These are phyloP conservation scores for Fusarium udum DNA, from an alignment of 2,329 filamentous ascomycete species.

Conservation along the genomic window DNA sequence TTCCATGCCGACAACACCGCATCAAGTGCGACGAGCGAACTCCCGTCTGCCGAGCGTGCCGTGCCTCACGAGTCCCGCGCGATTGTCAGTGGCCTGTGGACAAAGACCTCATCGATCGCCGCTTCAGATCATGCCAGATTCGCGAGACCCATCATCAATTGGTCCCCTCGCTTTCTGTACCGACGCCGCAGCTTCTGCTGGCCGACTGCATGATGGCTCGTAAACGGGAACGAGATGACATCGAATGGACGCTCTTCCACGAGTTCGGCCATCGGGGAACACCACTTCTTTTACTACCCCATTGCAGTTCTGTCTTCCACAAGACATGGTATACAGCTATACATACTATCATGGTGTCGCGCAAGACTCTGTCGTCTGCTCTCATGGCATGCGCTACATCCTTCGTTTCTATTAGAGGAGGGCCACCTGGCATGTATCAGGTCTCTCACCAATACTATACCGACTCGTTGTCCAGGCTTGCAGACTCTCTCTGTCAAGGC, in stretches of 20 bases:
- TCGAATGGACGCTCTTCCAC: not conserved
- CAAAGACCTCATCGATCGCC: not conserved
- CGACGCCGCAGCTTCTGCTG: not conserved
- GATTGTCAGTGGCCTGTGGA: not conserved
- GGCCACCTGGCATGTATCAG: rapidly evolving
- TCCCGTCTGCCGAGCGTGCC: not conserved
- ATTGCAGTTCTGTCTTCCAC: not conserved
- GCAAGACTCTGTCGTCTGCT: not conserved
- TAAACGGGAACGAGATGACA: not conserved
- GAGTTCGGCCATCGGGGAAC: not conserved
- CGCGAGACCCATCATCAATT: not conserved
- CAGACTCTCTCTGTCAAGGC: not conserved
- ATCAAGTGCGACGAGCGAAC: not conserved
- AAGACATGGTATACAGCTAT: not conserved
- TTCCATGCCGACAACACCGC: not conserved
- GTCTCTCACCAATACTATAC: not conserved
- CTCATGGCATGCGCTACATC: not conserved
- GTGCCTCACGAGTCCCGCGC: not conserved
- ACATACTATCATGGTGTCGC: not conserved
- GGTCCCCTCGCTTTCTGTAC: rapidly evolving
- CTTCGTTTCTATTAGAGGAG: not conserved
- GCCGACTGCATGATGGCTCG: not conserved
- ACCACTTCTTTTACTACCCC: not conserved
- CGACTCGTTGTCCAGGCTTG: not conserved
- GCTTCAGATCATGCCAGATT: not conserved